Conservation (phyloP, 139 green algal genomes). For the Ettlia oleoabundans region DNA sequence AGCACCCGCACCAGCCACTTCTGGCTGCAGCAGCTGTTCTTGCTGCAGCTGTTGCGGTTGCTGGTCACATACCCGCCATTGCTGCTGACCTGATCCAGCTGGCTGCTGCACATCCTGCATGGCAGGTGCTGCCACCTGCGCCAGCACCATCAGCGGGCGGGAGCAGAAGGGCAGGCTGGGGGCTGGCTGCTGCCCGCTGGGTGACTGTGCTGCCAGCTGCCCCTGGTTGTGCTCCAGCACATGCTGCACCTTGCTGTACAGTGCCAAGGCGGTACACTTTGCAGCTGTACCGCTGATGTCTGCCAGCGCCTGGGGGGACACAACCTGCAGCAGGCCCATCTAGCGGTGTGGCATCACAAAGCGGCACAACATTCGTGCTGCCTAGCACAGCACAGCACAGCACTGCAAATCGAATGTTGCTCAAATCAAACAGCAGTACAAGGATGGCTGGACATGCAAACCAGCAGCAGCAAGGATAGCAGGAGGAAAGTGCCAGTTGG, state of each 20-base stretch:
- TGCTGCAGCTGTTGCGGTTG: neutral
- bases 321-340: conserved; percentile 6
- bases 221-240: neutral
- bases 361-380: too few relatives aligned
- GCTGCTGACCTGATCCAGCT: too few relatives aligned
- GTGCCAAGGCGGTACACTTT: neutral
- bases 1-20: neutral
- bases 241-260: conserved; percentile 20
- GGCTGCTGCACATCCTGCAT: neutral
- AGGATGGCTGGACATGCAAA: too few relatives aligned
- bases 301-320: neutral
- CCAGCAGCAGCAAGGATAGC: too few relatives aligned
- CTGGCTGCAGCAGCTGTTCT: neutral
- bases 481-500: too few relatives aligned
- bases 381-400: neutral
- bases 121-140: neutral
- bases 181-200: neutral
- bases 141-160: conserved; percentile 9
- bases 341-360: too few relatives aligned
- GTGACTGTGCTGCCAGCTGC: neutral
- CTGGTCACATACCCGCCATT: too few relatives aligned
- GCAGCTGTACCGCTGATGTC: neutral
- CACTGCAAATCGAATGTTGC: neutral
- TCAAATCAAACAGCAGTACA: too few relatives aligned
- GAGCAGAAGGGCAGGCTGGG: conserved; percentile 12